Evolutionary conservation across 75 land plant species (phyloP), one percentile per base, ranked within the genome.

Genomic region (Picea glauca): DNA sequence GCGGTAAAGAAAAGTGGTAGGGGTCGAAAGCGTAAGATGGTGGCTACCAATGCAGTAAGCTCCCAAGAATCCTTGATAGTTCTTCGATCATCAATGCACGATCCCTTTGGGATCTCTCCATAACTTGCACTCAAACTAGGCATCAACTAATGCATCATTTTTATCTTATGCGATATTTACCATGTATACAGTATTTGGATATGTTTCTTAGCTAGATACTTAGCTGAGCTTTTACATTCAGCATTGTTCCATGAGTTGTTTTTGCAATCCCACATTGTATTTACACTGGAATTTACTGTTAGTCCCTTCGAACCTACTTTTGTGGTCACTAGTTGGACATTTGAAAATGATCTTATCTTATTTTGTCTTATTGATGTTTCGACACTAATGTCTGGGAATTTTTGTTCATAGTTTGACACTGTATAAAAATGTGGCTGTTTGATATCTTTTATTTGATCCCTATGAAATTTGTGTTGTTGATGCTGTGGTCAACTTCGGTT

Each of bases 11-110:
- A 83, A 70, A 76, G 59, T 13, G 89, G 85, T 7, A 83, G 92
- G 31, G 92, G 91, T 58, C 59, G 83, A 13, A 94, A 87, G 78
- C 83, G 89, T 60, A 90, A 88, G 79, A 78, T 90, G 17, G 76
- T 81, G 13, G 35, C 68, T 8, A 40, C 11, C n/a, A 40, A n/a
- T 70, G 26, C 74, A 40, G 74, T 70, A 70, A 70, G 74, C 26
- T n/a, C 23, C 23, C 43, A 70, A 70, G 11, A 43, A 4, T 70
- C 35, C 12, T 18, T 17, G 9, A 70, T 9, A 43, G 54, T 70
- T 70, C 23, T 18, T 6, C 43, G n/a, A 40, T 70, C 43, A 70
- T 70, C 43, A 35, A 33, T 43, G 11, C 35, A 43, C 12, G 7
- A 8, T 20, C 20, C 20, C 35, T n/a, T n/a, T 43, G 12, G 54